Percentiles rank a stretch among this genome's conserved stretches.
phyloP scores from a whole-genome alignment of 164 flowering plant species.

The Stephania japonica region DNA sequence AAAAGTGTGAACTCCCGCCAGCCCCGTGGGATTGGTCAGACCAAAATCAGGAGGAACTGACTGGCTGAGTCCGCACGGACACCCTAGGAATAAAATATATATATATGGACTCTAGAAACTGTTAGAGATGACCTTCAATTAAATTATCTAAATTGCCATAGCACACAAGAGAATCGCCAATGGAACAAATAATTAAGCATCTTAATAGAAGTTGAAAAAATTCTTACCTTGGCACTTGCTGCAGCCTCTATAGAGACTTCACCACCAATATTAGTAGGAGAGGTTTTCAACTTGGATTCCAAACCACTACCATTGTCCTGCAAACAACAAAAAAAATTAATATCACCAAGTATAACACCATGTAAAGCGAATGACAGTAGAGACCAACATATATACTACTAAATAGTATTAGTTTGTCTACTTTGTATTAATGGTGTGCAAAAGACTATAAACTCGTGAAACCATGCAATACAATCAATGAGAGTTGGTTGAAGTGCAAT shows the following conservation, averaged over 20 bases:
- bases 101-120: no score
- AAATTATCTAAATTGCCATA: no score
- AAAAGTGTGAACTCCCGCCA: not conserved
- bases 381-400: no score
- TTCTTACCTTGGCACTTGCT: conserved; percentile 69
- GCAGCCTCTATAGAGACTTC: conserved; percentile 72
- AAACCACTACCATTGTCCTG: conserved; percentile 97
- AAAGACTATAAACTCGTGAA: no score
- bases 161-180: not conserved
- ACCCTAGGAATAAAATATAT: not conserved
- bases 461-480: no score
- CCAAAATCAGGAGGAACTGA: not conserved
- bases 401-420: no score
- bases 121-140: no score
- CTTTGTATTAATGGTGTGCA: no score
- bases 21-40: not conserved
- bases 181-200: not conserved
- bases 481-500: no score
- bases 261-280: conserved; percentile 39
- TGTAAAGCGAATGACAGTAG: no score
- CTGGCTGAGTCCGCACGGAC: not conserved
- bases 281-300: conserved; percentile 72
- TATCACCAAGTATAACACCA: no score
- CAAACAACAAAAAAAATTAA: not conserved
- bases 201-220: not conserved